phyloP scores from a whole-genome alignment of 2,329 filamentous ascomycete genomes.

The Hypoxylon sp. region DNA sequence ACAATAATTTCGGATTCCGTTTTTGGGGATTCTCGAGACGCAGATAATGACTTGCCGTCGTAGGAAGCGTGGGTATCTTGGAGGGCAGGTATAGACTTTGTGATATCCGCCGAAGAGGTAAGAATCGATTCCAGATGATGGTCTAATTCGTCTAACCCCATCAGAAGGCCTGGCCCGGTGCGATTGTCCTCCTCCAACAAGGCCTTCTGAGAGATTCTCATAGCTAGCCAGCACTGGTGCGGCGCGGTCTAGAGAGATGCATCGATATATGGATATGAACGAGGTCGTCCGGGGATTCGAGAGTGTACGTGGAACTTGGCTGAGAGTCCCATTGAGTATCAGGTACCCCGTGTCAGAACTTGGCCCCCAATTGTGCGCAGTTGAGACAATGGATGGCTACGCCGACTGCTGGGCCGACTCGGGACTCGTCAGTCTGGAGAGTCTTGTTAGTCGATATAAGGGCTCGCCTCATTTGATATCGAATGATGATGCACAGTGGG shows the following conservation, averaged over 20 bases:
- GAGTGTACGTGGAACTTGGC: constrained; percentile 37
- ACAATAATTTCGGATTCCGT: constrained; percentile 46
- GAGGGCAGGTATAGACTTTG: constrained; percentile 36
- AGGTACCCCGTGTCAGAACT: constrained; percentile 27
- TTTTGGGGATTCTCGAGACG: constrained; percentile 39
- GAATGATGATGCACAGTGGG: constrained; percentile 36
- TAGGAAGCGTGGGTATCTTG: constrained; percentile 36
- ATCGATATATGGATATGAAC: constrained; percentile 43
- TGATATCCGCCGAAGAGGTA: constrained; percentile 35
- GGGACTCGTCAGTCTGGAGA: constrained; percentile 15
- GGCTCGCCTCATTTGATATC: constrained; percentile 31
- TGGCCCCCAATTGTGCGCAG: constrained; percentile 33
- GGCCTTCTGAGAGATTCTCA: constrained; percentile 41
- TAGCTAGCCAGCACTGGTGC: constrained; percentile 40
- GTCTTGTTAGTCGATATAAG: constrained; percentile 33
- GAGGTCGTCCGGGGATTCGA: constrained; percentile 39
- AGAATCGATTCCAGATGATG: constrained; percentile 42
- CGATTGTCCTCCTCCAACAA: constrained; percentile 41
- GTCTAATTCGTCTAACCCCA: constrained; percentile 42
- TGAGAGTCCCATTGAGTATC: constrained; percentile 41
- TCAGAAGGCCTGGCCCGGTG: constrained; percentile 35
- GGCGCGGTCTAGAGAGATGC: constrained; percentile 36
- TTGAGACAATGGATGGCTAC: constrained; percentile 36
- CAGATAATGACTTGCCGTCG: constrained; percentile 25
- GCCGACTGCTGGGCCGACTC: constrained; percentile 18